These are phyloP conservation scores for Rhamnella rubrinervis DNA, from an alignment of 331 rosid genomes.

Conservation along the genomic window DNA sequence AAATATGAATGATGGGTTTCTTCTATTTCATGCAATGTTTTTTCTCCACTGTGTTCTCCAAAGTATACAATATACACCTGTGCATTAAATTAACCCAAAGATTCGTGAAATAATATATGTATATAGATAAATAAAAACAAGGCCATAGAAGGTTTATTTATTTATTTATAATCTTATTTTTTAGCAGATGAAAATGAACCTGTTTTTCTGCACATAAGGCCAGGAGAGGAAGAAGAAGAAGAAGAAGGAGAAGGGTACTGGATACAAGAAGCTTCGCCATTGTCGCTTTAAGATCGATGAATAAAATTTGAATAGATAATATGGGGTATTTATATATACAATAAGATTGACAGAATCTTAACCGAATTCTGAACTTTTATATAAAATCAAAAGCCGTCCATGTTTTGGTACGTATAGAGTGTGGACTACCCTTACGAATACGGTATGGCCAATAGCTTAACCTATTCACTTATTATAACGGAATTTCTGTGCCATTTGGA, in stretches of 20 bases:
- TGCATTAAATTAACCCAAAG: not conserved
- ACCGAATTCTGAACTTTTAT: no score
- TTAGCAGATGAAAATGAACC: slow-evolving; percentile 26
- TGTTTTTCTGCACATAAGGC: slow-evolving; percentile 44
- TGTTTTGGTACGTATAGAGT: no score
- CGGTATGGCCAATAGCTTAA: no score
- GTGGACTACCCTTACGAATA: no score
- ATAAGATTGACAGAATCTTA: no score
- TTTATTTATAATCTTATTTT: not conserved
- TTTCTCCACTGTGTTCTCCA: slow-evolving; percentile 50
- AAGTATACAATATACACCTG: slow-evolving; percentile 69
- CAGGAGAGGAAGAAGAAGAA: slow-evolving; percentile 44
- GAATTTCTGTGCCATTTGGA: no score
- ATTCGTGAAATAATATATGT: not conserved
- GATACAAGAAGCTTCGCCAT: slow-evolving; percentile 15
- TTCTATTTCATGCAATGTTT: slow-evolving; percentile 50
- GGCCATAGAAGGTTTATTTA: not conserved
- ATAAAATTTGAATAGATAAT: no score
- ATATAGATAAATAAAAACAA: not conserved
- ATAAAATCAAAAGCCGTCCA: no score
- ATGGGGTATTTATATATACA: no score
- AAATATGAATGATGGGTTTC: slow-evolving; percentile 58
- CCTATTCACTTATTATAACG: no score
- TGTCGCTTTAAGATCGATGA: not conserved
- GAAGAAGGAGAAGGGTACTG: slow-evolving; percentile 13